Percentiles rank a stretch among this genome's conserved stretches.
These are phyloP conservation scores for Hippophae tibetana DNA, from an alignment of 306 rosid genomes.

Conservation along the genomic window DNA sequence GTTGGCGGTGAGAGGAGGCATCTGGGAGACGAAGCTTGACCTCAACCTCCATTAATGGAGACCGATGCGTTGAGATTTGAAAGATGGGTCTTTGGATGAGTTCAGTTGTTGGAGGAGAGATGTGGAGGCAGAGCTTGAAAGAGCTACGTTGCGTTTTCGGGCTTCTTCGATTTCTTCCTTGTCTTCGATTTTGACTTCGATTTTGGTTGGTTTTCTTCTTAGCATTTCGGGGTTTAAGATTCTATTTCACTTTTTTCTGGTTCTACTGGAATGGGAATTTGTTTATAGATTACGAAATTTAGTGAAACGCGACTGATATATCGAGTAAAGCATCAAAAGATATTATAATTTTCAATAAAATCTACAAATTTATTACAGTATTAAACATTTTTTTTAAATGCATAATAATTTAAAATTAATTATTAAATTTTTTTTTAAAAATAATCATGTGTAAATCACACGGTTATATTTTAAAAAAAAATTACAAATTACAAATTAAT, in stretches of 20 bases:
- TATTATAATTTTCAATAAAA: too few relatives aligned
- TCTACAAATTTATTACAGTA: too few relatives aligned
- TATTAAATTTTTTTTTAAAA: too few relatives aligned
- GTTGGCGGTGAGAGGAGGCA: slow-evolving; percentile 33
- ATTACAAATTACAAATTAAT: too few relatives aligned
- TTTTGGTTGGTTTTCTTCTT: slow-evolving; percentile 55
- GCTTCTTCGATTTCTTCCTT: slow-evolving; percentile 75
- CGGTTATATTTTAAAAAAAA: too few relatives aligned
- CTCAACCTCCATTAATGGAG: slow-evolving; percentile 40
- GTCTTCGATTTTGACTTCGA: slow-evolving; percentile 69
- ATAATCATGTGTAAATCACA: too few relatives aligned
- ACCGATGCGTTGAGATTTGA: slow-evolving; percentile 35
- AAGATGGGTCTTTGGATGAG: slow-evolving; percentile 28
- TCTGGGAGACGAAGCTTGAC: slow-evolving; percentile 66
- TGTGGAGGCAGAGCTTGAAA: slow-evolving; percentile 6
- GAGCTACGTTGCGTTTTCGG: slow-evolving; percentile 45
- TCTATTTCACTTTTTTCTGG: background rate
- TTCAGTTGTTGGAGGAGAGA: slow-evolving; percentile 56
- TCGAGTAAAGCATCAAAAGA: too few relatives aligned
- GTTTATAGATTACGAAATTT: background rate
- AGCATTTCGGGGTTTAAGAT: slow-evolving; percentile 34
- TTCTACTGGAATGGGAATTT: background rate
- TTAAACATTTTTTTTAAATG: too few relatives aligned
- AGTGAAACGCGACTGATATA: background rate
- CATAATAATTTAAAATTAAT: too few relatives aligned